phyloP scores from a whole-genome alignment of 306 rosid genomes.

The Acacia acuminata region DNA sequence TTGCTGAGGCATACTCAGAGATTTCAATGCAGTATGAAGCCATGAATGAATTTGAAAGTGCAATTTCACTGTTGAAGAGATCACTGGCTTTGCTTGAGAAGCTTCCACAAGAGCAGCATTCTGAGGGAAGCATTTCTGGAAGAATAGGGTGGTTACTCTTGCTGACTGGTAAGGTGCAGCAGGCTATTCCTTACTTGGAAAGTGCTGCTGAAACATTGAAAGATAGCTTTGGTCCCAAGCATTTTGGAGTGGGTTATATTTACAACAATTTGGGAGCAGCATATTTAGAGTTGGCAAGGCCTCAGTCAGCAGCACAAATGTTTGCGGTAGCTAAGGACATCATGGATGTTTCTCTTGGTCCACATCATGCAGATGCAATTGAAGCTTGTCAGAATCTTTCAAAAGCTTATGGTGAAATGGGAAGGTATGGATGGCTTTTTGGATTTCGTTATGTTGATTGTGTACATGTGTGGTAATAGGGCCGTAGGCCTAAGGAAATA shows the following conservation, averaged over 20 bases:
- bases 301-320: conserved; percentile 96
- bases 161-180: conserved; percentile 83
- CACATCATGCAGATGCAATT: conserved; percentile 86
- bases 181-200: conserved; percentile 90
- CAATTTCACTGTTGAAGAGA: conserved; percentile 77
- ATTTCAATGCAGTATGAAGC: conserved; percentile 87
- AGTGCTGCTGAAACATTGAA: conserved; percentile 83
- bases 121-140: conserved; percentile 87
- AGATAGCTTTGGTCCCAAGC: conserved; percentile 93
- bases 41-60: conserved; percentile 90
- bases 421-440: conserved; percentile 59
- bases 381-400: conserved; percentile 92
- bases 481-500: background rate
- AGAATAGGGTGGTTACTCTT: conserved; percentile 90
- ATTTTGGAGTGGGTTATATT: conserved; percentile 92
- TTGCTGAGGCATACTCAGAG: conserved; percentile 85
- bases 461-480: background rate
- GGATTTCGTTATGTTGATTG: conserved; percentile 8
- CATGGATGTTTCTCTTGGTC: conserved; percentile 93
- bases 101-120: conserved; percentile 90
- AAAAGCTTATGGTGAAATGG: conserved; percentile 78
- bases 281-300: conserved; percentile 85
- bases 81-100: conserved; percentile 75
- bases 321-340: conserved; percentile 91
- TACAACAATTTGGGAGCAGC: conserved; percentile 98